Base-by-base conservation (phyloP, 805 yeast species). In the Metschnikowia similis region DNA sequence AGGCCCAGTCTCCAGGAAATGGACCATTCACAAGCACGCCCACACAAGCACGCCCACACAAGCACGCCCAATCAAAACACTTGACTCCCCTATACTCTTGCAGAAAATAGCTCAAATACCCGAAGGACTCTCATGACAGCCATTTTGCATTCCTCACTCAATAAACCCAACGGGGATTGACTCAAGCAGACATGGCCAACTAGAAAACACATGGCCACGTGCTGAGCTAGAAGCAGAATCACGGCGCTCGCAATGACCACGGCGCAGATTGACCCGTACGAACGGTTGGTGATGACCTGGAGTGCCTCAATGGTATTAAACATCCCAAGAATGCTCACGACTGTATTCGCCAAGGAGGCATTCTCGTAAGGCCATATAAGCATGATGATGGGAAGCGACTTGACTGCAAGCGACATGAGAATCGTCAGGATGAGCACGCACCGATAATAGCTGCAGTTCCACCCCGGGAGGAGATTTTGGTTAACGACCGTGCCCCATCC, bases 291-390 rank as follows among this genome's bases (percentile, higher is more conserved):
- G 31, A 47, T 55, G 31, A 55, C 54, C 11, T 38, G 48, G 29
- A 56, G 48, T 0, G 90, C 83, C 60, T 89, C 96, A 6, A 85
- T 67, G n/a, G 82, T 72, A 54, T 81, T 84, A 46, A 85, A 64
- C 40, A 77, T 76, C 0, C 87, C 85, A 3, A 84, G 77, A 56
- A 81, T 71, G 51, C 79, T 79, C 30, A 87, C 85, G 8, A 83
- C 69, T 6, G 72, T 70, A 17, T 83, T 77, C 0, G 86, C 84
- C 3, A 85, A 74, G 1, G 85, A 74, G n/a, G 87, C 80, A 35
- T 62, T 62, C 62, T 94, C 97, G 61, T 94, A 94, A 0, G 96
- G 94, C 99, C 99, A 94, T 34, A 94, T 92, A 31, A 94, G 73
- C 91, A 92, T 92, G 32, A 94, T 74, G 16, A 94, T 85, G 0